These are phyloP conservation scores for Talaromyces sp. DNA, from an alignment of 2,329 filamentous ascomycete species.

Conservation along the genomic window DNA sequence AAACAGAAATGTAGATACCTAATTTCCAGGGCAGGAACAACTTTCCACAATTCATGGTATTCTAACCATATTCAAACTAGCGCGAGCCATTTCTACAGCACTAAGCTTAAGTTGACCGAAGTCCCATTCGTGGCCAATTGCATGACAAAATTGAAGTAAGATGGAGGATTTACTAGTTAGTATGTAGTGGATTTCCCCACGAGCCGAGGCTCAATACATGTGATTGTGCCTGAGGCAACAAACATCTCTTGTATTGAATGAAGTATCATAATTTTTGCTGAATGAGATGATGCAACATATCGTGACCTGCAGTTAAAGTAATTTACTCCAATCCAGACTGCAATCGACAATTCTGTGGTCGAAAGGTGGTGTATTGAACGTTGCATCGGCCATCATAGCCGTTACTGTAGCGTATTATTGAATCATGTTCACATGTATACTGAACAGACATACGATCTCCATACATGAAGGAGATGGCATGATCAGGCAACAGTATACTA, in stretches of 20 bases:
- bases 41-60: not conserved
- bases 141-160: not conserved
- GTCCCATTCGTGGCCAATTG: not conserved
- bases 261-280: no score
- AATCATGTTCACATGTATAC: not conserved
- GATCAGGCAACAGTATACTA: not conserved
- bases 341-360: not conserved
- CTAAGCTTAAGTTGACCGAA: not conserved
- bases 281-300: not conserved
- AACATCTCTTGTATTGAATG: no score
- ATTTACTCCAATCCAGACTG: not conserved
- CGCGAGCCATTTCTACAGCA: not conserved
- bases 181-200: not conserved
- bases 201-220: constrained; percentile 8
- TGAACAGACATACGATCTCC: not conserved
- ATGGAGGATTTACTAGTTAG: not conserved
- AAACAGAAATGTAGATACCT: not conserved
- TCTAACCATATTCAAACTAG: not conserved
- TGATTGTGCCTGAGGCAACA: not conserved
- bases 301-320: no score
- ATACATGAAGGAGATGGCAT: not conserved
- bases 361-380: not conserved
- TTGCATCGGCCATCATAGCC: not conserved
- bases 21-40: not conserved
- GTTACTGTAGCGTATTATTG: no score